Conservation (phyloP, 2,329 filamentous ascomycete genomes). For the Elsinoe arachidis region DNA sequence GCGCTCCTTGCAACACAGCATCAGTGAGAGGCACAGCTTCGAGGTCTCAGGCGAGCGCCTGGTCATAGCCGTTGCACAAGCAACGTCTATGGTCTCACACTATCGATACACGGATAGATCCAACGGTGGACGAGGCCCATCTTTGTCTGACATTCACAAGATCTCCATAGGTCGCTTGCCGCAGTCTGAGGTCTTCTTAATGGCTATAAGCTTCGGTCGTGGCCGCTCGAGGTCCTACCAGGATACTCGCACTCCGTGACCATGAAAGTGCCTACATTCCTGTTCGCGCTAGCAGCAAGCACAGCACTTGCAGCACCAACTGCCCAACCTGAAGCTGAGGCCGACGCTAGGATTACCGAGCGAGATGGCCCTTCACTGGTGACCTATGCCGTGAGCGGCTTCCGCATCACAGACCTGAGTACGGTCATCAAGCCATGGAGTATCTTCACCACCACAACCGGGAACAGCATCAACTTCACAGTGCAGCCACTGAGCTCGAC, state of each 20-base stretch:
- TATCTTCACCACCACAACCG: neutral
- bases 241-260: neutral
- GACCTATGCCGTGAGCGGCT: constrained; percentile 2
- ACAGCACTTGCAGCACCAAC: neutral
- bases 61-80: neutral
- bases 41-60: too few relatives aligned
- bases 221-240: neutral
- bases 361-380: constrained; percentile 1
- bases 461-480: neutral
- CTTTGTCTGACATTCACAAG: neutral
- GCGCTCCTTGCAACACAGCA: too few relatives aligned
- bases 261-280: neutral
- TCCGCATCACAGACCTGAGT: neutral
- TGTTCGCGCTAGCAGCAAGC: neutral
- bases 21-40: too few relatives aligned
- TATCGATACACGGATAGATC: neutral
- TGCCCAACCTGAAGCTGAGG: neutral
- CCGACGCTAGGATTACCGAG: neutral
- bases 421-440: constrained; percentile 6
- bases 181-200: neutral
- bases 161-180: neutral
- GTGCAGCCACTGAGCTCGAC: neutral
- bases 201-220: neutral
- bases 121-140: neutral
- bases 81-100: neutral